Base-by-base conservation (phyloP, 1,139 yeast species). In the Pichia sp. region DNA sequence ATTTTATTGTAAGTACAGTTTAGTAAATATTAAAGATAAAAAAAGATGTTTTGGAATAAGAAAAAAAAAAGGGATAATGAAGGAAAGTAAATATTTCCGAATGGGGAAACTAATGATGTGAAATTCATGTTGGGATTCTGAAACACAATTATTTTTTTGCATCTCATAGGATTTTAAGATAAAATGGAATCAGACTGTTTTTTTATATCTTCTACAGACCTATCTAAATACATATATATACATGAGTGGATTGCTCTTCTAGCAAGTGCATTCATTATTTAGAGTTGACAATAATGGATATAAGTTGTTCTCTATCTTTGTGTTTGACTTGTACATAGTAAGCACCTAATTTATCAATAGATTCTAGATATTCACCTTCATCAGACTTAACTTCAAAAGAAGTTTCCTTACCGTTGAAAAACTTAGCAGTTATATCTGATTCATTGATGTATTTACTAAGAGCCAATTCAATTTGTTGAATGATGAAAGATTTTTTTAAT, bases 251-350 rank as follows among this genome's bases (percentile, higher is more conserved):
- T 16, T 16, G 16, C 16, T 16, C 16, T 16, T 16, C 16, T 16
- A 16, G 16, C 16, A 16, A 16, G 16, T 16, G 16, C 16, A 11
- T 29, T 11, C 27, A 10, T 41, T 36, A 33, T 33, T 42, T 53
- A 3, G 54, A 38, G 35, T 50, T 52, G 29, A 59, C 58, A 32
- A 48, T 48, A 29, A 59, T 33, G 8, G 52, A 36, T 28, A 53
- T 44, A 7, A 50, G 48, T 6, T 55, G 40, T 32, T 45, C 53
- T 26, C 53, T 42, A 2, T 45, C 51, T 22, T 49, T 45, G 27
- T 55, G 49, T 32, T 48, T 42, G 22, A 55, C 40, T 9, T 49
- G 41, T 4, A 50, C 49, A n/a, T 47, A 45, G 42, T 54, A 59
- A 22, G 46, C 43, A 27, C 62, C 62, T 7, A 53, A 37, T n/a